Base-by-base conservation (phyloP, 2,329 filamentous ascomycete species). In the Ceratocystiopsis sp. region DNA sequence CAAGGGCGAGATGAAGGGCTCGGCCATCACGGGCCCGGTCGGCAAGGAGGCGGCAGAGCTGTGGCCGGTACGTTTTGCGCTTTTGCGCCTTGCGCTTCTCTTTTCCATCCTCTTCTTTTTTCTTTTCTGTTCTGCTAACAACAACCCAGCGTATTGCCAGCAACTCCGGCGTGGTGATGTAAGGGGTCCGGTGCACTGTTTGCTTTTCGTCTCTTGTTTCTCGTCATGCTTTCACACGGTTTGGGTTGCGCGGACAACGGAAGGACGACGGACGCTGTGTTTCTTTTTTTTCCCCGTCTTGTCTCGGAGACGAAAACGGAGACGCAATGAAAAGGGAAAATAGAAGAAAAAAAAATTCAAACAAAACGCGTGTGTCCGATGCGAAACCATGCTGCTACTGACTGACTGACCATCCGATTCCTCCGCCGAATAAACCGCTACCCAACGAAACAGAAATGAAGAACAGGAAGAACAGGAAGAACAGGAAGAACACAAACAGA, bases 1-100 rank as follows among this genome's bases (percentile, higher is more conserved):
- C 69, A 98, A 98, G 84, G 91, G 91, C 73, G 91, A 98, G 75
- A 98, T 98, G 91, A 98, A 98, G 83, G 91, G 91, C 64, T 95
- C 86, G 54, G 91, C 91, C 67, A 98, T 98, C 67, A 98, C 91
- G 59, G 91, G 91, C 58, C 91, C 91, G 59, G 89, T 98, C 63
- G 91, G 89, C 68, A 98, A 98, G 82, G 91, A 98, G 75, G 91
- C 91, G 65, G 91, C 91, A 67, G 91, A 98, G 75, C 78, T 98
- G 61, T 98, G 91, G 91, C 91, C 91, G 65, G 84, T 89, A 75
- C 71, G 82, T 76, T 50, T 3, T 18, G n/a, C n/a, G n/a, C n/a
- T n/a, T n/a, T n/a, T n/a, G n/a, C n/a, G n/a, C n/a, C n/a, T n/a
- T n/a, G n/a, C n/a, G 16, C 3, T 21, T 17, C 35, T 39, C 33